phyloP scores from a whole-genome alignment of 2,329 filamentous ascomycete species.

The Fusarium falciforme region DNA sequence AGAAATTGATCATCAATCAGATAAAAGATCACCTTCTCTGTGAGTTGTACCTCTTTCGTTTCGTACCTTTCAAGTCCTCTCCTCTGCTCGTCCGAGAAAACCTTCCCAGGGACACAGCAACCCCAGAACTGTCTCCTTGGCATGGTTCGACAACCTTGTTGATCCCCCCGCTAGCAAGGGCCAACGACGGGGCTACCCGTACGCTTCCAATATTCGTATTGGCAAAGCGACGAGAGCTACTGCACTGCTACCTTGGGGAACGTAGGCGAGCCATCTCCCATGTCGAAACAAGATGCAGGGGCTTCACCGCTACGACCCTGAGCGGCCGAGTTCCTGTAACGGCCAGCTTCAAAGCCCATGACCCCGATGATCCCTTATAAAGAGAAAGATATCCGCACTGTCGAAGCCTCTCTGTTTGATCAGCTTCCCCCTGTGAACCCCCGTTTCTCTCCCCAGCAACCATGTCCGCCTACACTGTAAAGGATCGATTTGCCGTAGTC shows the following conservation, averaged over 20 bases:
- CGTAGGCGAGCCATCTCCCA: neutral
- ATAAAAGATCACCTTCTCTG: neutral
- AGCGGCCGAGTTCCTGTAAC: neutral
- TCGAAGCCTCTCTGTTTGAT: neutral
- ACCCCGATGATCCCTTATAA: neutral
- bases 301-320: neutral
- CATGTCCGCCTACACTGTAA: conserved; percentile 10
- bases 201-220: neutral
- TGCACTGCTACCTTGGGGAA: neutral
- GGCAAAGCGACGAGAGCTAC: neutral
- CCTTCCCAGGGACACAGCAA: neutral
- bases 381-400: neutral
- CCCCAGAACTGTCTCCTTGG: neutral
- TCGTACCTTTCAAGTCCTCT: neutral
- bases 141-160: neutral
- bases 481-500: conserved; percentile 14
- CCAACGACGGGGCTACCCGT: neutral
- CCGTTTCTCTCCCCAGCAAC: neutral
- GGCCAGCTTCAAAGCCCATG: neutral
- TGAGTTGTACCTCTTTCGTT: neutral
- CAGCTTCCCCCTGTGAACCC: neutral
- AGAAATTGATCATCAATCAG: neutral
- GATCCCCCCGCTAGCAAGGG: neutral
- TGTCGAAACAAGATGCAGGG: neutral
- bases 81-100: neutral